phyloP scores from a whole-genome alignment of 331 rosid species.

The Dryas integrifolia region DNA sequence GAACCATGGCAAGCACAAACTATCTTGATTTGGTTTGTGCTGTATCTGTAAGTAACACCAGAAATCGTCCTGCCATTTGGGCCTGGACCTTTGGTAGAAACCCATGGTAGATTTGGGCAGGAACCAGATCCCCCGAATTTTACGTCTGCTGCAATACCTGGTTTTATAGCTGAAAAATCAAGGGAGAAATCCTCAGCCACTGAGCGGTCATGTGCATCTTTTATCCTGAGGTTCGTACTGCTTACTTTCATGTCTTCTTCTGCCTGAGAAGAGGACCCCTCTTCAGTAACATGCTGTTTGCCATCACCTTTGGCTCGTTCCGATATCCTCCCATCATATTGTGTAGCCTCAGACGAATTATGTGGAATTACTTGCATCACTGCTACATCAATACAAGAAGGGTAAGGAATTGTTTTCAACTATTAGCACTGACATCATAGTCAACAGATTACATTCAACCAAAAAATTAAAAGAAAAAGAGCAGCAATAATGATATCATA shows the following conservation, averaged over 20 bases:
- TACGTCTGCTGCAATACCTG: constrained; percentile 78
- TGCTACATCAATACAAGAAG: constrained; percentile 41
- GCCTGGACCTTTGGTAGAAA: constrained; percentile 69
- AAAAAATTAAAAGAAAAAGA: neutral
- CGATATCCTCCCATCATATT: constrained; percentile 53
- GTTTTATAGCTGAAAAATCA: constrained; percentile 72
- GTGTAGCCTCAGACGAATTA: constrained; percentile 47
- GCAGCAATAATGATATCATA: neutral
- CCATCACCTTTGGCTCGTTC: constrained; percentile 69
- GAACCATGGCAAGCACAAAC: constrained; percentile 92
- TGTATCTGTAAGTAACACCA: constrained; percentile 84
- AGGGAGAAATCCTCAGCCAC: constrained; percentile 47
- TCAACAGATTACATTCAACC: neutral
- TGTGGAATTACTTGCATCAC: constrained; percentile 45
- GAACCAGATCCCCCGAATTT: constrained; percentile 93
- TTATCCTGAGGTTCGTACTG: constrained; percentile 55
- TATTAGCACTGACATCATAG: neutral
- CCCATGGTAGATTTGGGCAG: constrained; percentile 93
- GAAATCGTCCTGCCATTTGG: constrained; percentile 84
- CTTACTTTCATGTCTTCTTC: constrained; percentile 71
- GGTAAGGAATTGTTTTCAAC: constrained; percentile 22
- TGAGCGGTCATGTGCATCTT: constrained; percentile 57
- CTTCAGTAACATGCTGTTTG: constrained; percentile 64
- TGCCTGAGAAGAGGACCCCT: constrained; percentile 60
- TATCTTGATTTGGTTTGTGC: constrained; percentile 63